Evolutionary conservation across 1,139 yeast species (phyloP).

Genomic region (Candida smagusa): DNA sequence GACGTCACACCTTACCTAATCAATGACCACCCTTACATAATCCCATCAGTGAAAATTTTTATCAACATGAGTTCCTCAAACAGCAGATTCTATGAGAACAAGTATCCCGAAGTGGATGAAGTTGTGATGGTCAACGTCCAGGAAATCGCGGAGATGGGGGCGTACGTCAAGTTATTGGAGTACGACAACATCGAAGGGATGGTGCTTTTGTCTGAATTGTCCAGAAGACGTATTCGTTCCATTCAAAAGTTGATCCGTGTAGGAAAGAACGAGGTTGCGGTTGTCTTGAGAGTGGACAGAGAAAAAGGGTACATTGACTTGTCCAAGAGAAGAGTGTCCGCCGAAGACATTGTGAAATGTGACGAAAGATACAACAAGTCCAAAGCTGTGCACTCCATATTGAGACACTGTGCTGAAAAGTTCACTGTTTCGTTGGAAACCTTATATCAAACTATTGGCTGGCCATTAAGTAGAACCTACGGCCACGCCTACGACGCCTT

Average conservation of each 20-base stretch:
- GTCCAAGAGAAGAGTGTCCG: conserved; percentile 96
- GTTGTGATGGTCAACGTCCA: conserved; percentile 98
- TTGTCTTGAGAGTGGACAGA: conserved; percentile 97
- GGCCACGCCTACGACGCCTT: conserved; percentile 99
- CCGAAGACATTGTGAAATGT: conserved; percentile 95
- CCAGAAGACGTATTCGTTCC: conserved; percentile 98
- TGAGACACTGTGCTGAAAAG: conserved; percentile 98
- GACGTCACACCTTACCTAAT: conserved; percentile 5
- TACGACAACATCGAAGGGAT: conserved; percentile 98
- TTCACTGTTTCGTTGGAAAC: conserved; percentile 83
- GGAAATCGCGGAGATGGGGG: conserved; percentile 98
- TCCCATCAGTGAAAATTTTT: background rate
- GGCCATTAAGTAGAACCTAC: conserved; percentile 95
- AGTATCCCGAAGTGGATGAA: conserved; percentile 98
- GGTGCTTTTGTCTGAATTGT: conserved; percentile 92
- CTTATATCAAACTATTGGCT: conserved; percentile 84
- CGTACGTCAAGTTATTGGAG: conserved; percentile 91
- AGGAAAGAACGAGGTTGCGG: conserved; percentile 98
- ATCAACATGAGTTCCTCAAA: conserved; percentile 73
- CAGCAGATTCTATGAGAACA: conserved; percentile 97
- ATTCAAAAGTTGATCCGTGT: conserved; percentile 97
- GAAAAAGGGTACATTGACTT: conserved; percentile 98
- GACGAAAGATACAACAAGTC: conserved; percentile 97
- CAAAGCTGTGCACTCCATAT: conserved; percentile 94
- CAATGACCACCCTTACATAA: conserved; percentile 1